These are phyloP conservation scores for Aethionema arabicum DNA, from an alignment of 345 rosid genomes.

Conservation along the genomic window DNA sequence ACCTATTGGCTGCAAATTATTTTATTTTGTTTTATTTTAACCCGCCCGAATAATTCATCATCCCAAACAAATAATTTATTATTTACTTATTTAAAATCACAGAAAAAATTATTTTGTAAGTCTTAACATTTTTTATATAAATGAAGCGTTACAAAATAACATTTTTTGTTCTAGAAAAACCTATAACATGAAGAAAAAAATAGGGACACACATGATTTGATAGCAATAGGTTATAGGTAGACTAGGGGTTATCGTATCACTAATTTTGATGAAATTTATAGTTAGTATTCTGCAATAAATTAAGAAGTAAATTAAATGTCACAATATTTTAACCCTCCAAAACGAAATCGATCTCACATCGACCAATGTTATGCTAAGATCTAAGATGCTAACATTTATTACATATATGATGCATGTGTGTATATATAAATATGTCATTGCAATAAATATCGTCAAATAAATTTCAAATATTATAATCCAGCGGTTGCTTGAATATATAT, in stretches of 20 bases:
- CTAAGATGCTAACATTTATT: conserved; percentile 26
- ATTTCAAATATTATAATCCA: no score
- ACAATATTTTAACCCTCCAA: conserved; percentile 28
- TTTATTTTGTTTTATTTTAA: not conserved
- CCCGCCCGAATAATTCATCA: no score
- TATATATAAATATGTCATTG: not conserved
- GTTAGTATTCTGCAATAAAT: no score
- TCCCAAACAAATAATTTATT: not conserved
- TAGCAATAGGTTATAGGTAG: conserved; percentile 34
- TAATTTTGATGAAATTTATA: conserved; percentile 12
- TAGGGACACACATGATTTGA: conserved; percentile 32
- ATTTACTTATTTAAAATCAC: not conserved
- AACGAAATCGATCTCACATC: conserved; percentile 29
- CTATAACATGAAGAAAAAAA: conserved; percentile 18
- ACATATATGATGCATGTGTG: not conserved
- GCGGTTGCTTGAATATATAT: no score
- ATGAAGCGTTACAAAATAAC: not conserved
- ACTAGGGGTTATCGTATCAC: conserved; percentile 22
- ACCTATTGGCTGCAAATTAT: conserved; percentile 22
- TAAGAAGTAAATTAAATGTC: conserved; percentile 26
- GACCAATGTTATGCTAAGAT: conserved; percentile 23
- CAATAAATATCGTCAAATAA: no score
- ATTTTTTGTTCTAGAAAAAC: not conserved
- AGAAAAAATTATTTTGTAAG: conserved; percentile 15
- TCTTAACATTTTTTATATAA: not conserved